Evolutionary conservation across 306 rosid species (phyloP), one percentile per base, ranked within the genome.

Genomic region (Rosa chinensis): DNA sequence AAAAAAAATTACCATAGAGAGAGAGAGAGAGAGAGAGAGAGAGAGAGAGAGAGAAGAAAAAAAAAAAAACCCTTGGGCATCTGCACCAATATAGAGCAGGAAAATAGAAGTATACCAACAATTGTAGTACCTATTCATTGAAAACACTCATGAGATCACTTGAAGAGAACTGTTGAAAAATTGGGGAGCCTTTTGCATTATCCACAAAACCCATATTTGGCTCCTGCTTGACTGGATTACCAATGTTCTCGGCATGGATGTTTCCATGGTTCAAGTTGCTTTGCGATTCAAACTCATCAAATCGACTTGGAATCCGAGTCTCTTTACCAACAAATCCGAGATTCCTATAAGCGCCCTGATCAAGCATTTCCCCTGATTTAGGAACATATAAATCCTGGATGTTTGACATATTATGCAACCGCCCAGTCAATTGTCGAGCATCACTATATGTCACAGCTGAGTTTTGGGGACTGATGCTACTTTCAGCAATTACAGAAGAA

Each of bases 311-410:
- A 74, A 88, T 74, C 55, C 74, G 56, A 47, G 82, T 81, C 43
- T 79, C 87, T 73, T 88, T 82, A 37, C 89, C 89, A 73, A 86
- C 83, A 87, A 82, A 85, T 73, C 92, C 92, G 43, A 79, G 78
- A 86, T 73, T 87, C 82, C 83, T 71, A 58, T 75, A 79, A 70
- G 80, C 70, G 9, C 84, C 82, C 68, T 86, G 88, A 68, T 80
- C 85, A 75, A 80, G 79, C 58, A 81, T 28, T 70, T 89, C 86
- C 28, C 82, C 80, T 4, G 89, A 78, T 69, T 78, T 80, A n/a
- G 78, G 72, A 77, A 74, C 82, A 79, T 72, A 80, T 1, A 82
- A 40, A 70, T 77, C 80, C 37, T 84, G 86, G 40, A 37, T 76
- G 43, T 87, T 82, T 74, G 74, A 72, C 20, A 43, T 18, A 21